These are phyloP conservation scores for Penicillium hordei DNA, from an alignment of 2,329 filamentous ascomycete species.

Conservation along the genomic window DNA sequence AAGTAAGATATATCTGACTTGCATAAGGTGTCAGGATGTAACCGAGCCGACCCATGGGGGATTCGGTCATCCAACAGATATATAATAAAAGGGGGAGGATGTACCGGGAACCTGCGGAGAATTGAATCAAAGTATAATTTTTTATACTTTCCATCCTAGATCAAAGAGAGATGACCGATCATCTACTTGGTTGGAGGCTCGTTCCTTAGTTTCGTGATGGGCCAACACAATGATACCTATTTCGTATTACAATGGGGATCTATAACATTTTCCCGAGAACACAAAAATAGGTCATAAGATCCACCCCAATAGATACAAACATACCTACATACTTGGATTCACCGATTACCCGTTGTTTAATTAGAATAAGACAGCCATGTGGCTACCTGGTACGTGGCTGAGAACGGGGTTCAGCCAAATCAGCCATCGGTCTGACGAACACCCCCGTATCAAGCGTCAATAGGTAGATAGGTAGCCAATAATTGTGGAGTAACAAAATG, in stretches of 20 bases:
- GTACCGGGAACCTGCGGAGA: background rate
- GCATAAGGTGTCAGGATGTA: background rate
- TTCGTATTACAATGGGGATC: background rate
- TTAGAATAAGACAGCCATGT: background rate
- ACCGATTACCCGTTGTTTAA: background rate
- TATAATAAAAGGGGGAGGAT: background rate
- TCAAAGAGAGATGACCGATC: slow-evolving; percentile 7
- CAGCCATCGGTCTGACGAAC: background rate
- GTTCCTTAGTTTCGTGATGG: background rate
- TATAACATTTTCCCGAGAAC: background rate
- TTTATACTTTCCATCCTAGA: background rate
- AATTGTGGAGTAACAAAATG: too few species aligned
- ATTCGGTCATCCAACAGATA: background rate
- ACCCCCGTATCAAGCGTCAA: background rate
- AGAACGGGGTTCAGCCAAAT: background rate
- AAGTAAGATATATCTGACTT: background rate
- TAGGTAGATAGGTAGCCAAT: background rate
- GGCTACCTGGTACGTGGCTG: background rate
- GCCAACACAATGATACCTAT: background rate
- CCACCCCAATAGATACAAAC: background rate
- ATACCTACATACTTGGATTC: background rate
- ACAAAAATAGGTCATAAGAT: background rate
- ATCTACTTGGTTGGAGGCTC: background rate
- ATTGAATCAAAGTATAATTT: background rate
- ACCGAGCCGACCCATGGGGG: background rate